phyloP scores from a whole-genome alignment of 192 early-diverging fungal species.

The Backusella tuberculispora region DNA sequence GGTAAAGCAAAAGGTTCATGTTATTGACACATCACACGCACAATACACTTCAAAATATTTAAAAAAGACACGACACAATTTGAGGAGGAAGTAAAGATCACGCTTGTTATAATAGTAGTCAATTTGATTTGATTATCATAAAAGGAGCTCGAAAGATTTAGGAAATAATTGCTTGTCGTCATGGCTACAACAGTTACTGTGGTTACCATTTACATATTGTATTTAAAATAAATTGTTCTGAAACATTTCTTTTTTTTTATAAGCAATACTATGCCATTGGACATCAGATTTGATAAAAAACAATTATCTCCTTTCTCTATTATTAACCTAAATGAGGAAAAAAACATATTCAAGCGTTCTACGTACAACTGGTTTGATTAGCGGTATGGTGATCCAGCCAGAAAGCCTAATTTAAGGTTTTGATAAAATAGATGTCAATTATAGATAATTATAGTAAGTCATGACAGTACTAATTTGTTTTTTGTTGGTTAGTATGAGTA shows the following conservation, averaged over 20 bases:
- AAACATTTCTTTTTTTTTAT: neutral
- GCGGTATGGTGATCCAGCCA: neutral
- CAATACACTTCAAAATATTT: slow-evolving; percentile 4
- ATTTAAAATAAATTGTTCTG: slow-evolving; percentile 1
- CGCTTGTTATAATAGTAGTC: neutral
- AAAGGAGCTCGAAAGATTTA: neutral
- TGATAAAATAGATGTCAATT: neutral
- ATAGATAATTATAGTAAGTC: neutral
- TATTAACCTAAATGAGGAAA: neutral
- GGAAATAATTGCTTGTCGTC: neutral
- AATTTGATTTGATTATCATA: neutral
- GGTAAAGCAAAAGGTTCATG: neutral
- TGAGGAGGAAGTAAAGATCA: slow-evolving; percentile 4
- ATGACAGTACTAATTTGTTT: too few species aligned
- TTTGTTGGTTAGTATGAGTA: too few species aligned
- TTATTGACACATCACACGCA: neutral
- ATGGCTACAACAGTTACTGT: neutral
- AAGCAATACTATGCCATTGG: neutral
- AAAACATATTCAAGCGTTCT: neutral
- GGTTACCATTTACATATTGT: neutral
- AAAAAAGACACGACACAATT: neutral
- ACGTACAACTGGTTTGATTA: neutral
- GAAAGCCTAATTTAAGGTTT: neutral
- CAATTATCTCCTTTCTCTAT: neutral
- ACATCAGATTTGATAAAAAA: neutral